Percentiles rank a stretch among this genome's conserved stretches.
Conservation (phyloP, 2,329 filamentous ascomycete species). For the Fusarium xyrophilum region DNA sequence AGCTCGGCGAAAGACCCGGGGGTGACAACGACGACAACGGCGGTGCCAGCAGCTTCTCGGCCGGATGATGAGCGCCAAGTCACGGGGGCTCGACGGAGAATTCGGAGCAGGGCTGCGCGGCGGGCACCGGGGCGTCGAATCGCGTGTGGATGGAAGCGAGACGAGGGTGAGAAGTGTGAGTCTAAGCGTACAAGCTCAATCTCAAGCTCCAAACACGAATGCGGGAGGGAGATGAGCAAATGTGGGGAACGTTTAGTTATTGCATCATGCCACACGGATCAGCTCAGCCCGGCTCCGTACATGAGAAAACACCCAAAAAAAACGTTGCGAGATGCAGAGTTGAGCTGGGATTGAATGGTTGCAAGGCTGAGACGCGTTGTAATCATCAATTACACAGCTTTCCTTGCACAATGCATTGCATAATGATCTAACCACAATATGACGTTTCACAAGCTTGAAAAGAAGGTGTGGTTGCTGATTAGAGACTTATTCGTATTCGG, state of each 20-base stretch:
- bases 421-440: conserved; percentile 6
- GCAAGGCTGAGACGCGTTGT: conserved; percentile 1
- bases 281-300: conserved; percentile 12
- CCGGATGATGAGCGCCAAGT: conserved; percentile 14
- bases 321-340: neutral
- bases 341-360: neutral
- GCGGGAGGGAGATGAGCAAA: conserved; percentile 23
- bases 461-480: conserved; percentile 12
- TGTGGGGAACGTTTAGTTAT: conserved; percentile 35
- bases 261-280: conserved; percentile 38
- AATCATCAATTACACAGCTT: neutral
- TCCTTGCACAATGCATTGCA: conserved; percentile 1
- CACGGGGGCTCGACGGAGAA: conserved; percentile 14
- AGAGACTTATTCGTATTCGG: conserved; percentile 39
- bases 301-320: conserved; percentile 10
- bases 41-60: conserved; percentile 1
- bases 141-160: conserved; percentile 12
- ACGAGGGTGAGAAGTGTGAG: conserved; percentile 15
- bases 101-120: conserved; percentile 10
- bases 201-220: conserved; percentile 36
- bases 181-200: no score
- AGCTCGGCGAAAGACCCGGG: conserved; percentile 21
- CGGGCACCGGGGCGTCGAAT: conserved; percentile 6
- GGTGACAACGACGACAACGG: neutral
- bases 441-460: conserved; percentile 18